phyloP scores from a whole-genome alignment of 352 stramenopile species.

The Globisporangium canariense region DNA sequence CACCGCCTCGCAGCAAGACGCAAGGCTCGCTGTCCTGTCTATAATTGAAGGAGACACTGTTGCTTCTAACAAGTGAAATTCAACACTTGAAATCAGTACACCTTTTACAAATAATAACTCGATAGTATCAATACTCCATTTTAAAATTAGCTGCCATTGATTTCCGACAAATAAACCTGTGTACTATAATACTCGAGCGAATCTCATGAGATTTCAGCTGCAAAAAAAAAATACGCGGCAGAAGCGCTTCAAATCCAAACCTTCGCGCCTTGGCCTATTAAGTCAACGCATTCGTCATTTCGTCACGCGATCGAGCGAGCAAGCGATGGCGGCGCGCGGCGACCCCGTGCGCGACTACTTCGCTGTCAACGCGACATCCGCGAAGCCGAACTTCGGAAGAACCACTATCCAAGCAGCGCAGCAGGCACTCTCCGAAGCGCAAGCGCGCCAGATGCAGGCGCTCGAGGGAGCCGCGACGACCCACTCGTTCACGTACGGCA shows the following conservation, averaged over 20 bases:
- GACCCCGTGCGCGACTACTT: constrained; percentile 20
- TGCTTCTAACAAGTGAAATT: too few relatives aligned
- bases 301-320: too few relatives aligned
- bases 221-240: not conserved
- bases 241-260: constrained; percentile 5
- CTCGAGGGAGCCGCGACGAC: not conserved
- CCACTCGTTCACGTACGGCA: not conserved
- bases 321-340: not conserved
- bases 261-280: not conserved
- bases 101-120: too few relatives aligned
- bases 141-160: too few relatives aligned
- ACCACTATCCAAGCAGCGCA: not conserved
- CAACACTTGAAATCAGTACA: too few relatives aligned
- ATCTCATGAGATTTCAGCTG: not conserved
- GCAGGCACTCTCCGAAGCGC: not conserved
- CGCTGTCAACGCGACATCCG: constrained; percentile 1
- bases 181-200: not conserved
- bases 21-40: too few relatives aligned
- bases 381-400: not conserved
- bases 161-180: not conserved
- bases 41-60: too few relatives aligned
- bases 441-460: not conserved
- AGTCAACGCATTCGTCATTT: not conserved
- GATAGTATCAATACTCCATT: too few relatives aligned
- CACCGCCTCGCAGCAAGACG: too few relatives aligned